Evolutionary conservation across 768 basidiomycete species (phyloP), one percentile per base, ranked within the genome.

Genomic region (Leccinum uliginosum): DNA sequence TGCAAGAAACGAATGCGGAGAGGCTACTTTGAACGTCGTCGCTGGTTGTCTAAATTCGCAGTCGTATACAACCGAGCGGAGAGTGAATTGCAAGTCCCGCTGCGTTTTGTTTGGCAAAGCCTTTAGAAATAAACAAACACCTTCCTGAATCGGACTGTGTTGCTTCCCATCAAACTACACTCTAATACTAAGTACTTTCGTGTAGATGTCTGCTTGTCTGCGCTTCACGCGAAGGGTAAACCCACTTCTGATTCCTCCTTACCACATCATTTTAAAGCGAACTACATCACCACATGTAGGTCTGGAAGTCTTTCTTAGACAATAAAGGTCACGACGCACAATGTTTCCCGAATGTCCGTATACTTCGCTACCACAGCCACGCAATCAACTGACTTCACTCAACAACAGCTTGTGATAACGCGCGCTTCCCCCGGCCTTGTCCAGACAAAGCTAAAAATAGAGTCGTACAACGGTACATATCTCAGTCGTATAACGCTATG

Each of bases 231-330:
- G 78, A 50, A 74, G 81, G 63, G 88, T 84, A 65, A 59, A 77
- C 57, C 3, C 15, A 21, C 21, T 21, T 11, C 4, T 6, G 2
- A 23, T 1, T 46, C 7, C 26, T 7, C 12, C 14, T n/a, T 29
- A 19, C 21, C n/a, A 21, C 46, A 23, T 11, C 40, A 6, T 50
- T 50, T 48, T 27, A 23, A 50, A 29, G 46, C 27, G 26, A 61
- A 59, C 32, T 55, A 12, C 45, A 56, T 30, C 26, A 51, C 9
- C 46, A 40, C 11, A 35, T 26, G 21, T 40, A 66, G 89, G 90
- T 92, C 53, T 92, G 90, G 91, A 80, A 83, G 65, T 89, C 87
- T 6, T 92, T 93, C 66, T 60, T 91, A 3, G 82, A 85, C 46
- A 88, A 84, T 61, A 80, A 84, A 78, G 90, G 91, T 6, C 91